Percentiles rank a stretch among this genome's conserved stretches.
Conservation (phyloP, 2,329 filamentous ascomycete genomes). For the Cordyceps militaris region DNA sequence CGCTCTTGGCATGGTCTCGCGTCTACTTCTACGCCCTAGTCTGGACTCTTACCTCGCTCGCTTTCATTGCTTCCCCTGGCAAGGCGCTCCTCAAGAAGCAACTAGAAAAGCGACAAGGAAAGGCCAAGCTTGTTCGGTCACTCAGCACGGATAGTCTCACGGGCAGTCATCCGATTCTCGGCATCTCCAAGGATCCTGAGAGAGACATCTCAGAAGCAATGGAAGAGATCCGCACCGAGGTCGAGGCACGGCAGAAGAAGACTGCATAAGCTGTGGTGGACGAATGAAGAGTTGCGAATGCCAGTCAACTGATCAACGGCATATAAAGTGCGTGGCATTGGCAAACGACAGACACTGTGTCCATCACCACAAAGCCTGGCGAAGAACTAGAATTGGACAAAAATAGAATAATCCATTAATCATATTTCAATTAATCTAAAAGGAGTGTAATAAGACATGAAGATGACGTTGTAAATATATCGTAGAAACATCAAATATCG, state of each 20-base stretch:
- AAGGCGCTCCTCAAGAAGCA: conserved; percentile 52
- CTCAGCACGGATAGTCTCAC: conserved; percentile 52
- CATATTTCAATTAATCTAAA: background rate
- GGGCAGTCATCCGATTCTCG: conserved; percentile 58
- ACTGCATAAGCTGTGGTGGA: background rate
- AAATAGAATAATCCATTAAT: conserved; percentile 6
- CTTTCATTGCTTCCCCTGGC: conserved; percentile 73
- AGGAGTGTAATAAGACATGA: background rate
- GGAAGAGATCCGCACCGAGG: conserved; percentile 64
- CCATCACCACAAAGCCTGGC: background rate
- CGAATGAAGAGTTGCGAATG: background rate
- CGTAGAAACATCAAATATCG: background rate
- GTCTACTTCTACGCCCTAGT: conserved; percentile 84
- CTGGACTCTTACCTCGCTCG: conserved; percentile 56
- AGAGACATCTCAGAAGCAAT: conserved; percentile 72
- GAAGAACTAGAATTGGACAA: background rate
- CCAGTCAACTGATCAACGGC: background rate
- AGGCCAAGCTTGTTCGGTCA: conserved; percentile 39
- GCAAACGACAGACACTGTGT: background rate
- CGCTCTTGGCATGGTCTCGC: conserved; percentile 68
- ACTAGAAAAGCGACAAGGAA: conserved; percentile 50
- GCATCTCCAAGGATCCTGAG: conserved; percentile 70
- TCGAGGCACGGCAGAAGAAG: conserved; percentile 41
- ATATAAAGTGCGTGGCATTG: background rate
- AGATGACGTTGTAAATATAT: conserved; percentile 4